Base-by-base conservation (phyloP, 106 monocot species). In the Acorus gramineus region DNA sequence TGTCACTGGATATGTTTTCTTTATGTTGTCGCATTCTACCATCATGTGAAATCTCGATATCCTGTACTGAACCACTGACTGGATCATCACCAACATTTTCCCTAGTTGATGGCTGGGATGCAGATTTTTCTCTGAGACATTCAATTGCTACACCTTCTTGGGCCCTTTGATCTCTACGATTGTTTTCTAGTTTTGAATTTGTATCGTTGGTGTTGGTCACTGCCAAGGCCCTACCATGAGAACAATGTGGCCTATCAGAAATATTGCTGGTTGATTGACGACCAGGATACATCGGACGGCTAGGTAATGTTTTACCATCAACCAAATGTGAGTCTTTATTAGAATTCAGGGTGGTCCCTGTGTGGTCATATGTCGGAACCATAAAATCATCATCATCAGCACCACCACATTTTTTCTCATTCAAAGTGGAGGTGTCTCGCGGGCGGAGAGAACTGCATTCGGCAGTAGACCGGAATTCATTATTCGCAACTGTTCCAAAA, bases 371-470 rank as follows among this genome's bases (percentile, higher is more conserved):
- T 28, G 28, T 28, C 1, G 28, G 28, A 28, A 28, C 28, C 28
- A 28, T 28, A 28, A 28, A 28, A 28, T 28, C 28, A 28, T 28
- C 28, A 28, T 28, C 28, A 28, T 28, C 28, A 28, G 28, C 28
- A 28, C 28, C 28, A 60, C 62, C 84, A 47, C 50, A 59, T 14
- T 69, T 76, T 70, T 72, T 66, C 49, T 50, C 64, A 7, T 52
- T 76, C 46, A 28, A 46, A 52, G 8, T 71, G n/a, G 64, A 44
- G 8, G 60, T 43, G 44, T 63, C 80, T 61, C 11, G 52, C 55
- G 10, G 68, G 61, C 12, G 58, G 4, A 57, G 56, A 9, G 77
- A 61, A 61, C 66, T 77, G 46, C 62, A 74, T 72, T 80, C 80
- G 56, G 71, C 73, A 70, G 43, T 57, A 60, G 75, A 77, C 47